Conservation (phyloP, 441 rosid genomes). For the Breynia disticha region DNA sequence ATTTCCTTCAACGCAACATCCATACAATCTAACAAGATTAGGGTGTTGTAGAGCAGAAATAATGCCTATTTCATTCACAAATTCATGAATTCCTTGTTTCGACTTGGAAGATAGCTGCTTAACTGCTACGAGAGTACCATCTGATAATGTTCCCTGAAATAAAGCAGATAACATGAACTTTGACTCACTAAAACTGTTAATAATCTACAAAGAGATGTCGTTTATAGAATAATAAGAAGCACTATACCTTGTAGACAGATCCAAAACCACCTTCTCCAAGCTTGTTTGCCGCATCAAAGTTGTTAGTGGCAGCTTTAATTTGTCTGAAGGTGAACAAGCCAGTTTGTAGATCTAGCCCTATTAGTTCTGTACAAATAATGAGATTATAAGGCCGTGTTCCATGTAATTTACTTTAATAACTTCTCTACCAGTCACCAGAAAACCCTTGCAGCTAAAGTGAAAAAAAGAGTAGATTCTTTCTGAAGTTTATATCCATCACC, state of each 20-base stretch:
- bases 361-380: slow-evolving; percentile 13
- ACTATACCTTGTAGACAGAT: slow-evolving; percentile 59
- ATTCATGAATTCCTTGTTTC: slow-evolving; percentile 62
- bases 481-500: slow-evolving; percentile 10
- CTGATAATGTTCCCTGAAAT: slow-evolving; percentile 44
- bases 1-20: slow-evolving; percentile 44
- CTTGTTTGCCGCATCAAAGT: slow-evolving; percentile 56
- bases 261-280: slow-evolving; percentile 90
- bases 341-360: slow-evolving; percentile 20
- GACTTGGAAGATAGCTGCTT: slow-evolving; percentile 71
- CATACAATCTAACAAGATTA: slow-evolving; percentile 42
- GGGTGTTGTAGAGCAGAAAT: slow-evolving; percentile 44
- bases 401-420: not conserved
- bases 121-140: slow-evolving; percentile 57
- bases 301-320: slow-evolving; percentile 54
- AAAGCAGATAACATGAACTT: not conserved
- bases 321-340: slow-evolving; percentile 52
- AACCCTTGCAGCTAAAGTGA: not conserved
- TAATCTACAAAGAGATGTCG: not conserved
- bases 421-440: too few species aligned
- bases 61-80: slow-evolving; percentile 65
- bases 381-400: not conserved
- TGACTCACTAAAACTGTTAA: not conserved
- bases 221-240: not conserved
- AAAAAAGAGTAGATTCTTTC: not conserved